Percentiles rank a stretch among this genome's conserved stretches.
phyloP scores from a whole-genome alignment of 768 basidiomycete genomes.

The Pulveroboletus sp. region DNA sequence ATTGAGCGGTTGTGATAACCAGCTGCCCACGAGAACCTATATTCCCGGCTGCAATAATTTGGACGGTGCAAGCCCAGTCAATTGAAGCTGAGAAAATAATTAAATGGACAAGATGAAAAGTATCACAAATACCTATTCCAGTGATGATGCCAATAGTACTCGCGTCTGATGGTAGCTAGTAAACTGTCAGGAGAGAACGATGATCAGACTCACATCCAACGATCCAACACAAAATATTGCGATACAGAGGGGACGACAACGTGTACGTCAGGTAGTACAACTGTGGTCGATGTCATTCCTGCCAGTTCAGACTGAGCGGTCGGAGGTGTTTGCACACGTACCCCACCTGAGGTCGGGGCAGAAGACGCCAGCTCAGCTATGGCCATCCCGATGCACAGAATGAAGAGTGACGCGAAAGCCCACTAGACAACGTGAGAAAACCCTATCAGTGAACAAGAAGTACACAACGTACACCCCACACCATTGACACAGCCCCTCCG shows the following conservation, averaged over 20 bases:
- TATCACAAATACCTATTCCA: conserved; percentile 25
- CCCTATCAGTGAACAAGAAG: background rate
- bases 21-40: conserved; percentile 44
- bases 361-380: conserved; percentile 39
- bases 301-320: background rate
- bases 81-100: conserved; percentile 43
- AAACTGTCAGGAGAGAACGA: background rate
- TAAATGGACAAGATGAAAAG: background rate
- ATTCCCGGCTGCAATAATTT: conserved; percentile 61
- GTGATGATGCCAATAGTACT: conserved; percentile 52
- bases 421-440: conserved; percentile 21
- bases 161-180: conserved; percentile 29
- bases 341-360: conserved; percentile 38
- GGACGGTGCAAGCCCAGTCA: conserved; percentile 62
- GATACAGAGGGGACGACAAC: conserved; percentile 50
- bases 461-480: conserved; percentile 35
- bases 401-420: conserved; percentile 34
- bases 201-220: conserved; percentile 54
- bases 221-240: conserved; percentile 61
- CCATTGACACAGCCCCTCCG: conserved; percentile 44
- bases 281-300: conserved; percentile 20
- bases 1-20: conserved; percentile 31
- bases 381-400: conserved; percentile 35
- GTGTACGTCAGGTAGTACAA: conserved; percentile 67
- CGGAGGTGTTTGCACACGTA: too few relatives aligned